phyloP scores from a whole-genome alignment of 1,284 basidiomycete species.

The Cryptococcus maquisensis region DNA sequence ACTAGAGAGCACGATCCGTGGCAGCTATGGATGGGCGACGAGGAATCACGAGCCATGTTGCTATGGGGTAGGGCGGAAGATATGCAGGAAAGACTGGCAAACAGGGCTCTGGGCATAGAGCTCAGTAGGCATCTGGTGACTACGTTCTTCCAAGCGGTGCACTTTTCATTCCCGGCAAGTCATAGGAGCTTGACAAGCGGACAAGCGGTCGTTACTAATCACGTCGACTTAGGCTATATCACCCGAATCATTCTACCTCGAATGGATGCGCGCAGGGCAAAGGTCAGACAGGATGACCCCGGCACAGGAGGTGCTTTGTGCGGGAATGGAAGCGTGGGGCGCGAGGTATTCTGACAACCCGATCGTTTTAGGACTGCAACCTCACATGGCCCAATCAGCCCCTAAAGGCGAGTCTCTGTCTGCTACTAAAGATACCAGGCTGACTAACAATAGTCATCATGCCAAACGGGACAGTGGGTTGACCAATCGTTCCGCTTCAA shows the following conservation, averaged over 20 bases:
- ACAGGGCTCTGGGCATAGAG: constrained; percentile 27
- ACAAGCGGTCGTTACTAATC: neutral
- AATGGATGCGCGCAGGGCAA: constrained; percentile 34
- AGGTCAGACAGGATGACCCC: constrained; percentile 32
- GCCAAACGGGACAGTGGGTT: constrained; percentile 20
- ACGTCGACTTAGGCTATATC: constrained; percentile 20
- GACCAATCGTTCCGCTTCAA: neutral
- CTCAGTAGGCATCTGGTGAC: constrained; percentile 36
- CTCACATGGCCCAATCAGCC: constrained; percentile 14
- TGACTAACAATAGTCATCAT: constrained; percentile 20
- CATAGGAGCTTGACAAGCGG: neutral
- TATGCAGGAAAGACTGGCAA: constrained; percentile 29
- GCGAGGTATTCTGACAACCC: constrained; percentile 39
- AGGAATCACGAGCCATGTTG: constrained; percentile 4
- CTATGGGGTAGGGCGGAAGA: constrained; percentile 24
- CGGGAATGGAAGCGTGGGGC: constrained; percentile 42
- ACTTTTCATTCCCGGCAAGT: constrained; percentile 32
- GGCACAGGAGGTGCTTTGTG: constrained; percentile 33
- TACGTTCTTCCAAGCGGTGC: constrained; percentile 34
- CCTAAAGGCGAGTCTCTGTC: constrained; percentile 22
- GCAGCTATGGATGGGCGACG: constrained; percentile 15
- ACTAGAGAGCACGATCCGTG: constrained; percentile 14
- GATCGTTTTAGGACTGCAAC: constrained; percentile 28
- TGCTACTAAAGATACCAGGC: neutral
- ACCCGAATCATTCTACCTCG: constrained; percentile 36